Base-by-base conservation (phyloP, 768 basidiomycete genomes). In the Clitopilus hobsonii region DNA sequence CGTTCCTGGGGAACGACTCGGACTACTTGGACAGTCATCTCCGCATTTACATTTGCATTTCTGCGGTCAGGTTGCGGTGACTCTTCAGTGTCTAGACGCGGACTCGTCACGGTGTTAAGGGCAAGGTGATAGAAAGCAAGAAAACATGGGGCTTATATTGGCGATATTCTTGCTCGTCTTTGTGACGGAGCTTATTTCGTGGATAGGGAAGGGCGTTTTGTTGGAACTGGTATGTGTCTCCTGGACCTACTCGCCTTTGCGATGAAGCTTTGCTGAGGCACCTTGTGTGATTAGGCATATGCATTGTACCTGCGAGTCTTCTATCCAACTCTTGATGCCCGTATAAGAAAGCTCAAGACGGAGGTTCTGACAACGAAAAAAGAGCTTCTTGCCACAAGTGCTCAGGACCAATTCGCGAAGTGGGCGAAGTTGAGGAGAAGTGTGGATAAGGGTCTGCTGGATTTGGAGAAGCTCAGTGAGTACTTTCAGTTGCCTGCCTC, bases 331-430 rank as follows among this genome's bases (percentile, higher is more conserved):
- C 71, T 80, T 26, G 74, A 80, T 13, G 62, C 78, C 41, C 75
- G 80, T 56, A 91, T 95, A 64, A 76, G 80, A 22, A 70, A 77
- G 57, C 84, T 98, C 61, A 94, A 96, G 71, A 73, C 80, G 6
- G 86, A 94, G 54, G 82, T 98, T 26, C 76, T 98, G 41, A 68
- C 73, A 25, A 87, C 84, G 30, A 95, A 95, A 71, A 79, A 88
- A 23, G 93, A 98, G 66, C 83, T 98, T 2, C 69, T 88, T 58
- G 85, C 85, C 66, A 98, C 94, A 28, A 94, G 91, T 63, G 90
- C 94, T 16, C 97, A 98, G 67, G 95, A 98, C 65, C 91, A 98
- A 65, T 99, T 99, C 67, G 92, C 94, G 18, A 98, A 94, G 73
- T 98, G 97, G 96, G 96, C 96, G 48, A 94, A 94, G 73, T 73